These are phyloP conservation scores for Thelephora terrestris DNA, from an alignment of 1,284 basidiomycete species.

Conservation along the genomic window DNA sequence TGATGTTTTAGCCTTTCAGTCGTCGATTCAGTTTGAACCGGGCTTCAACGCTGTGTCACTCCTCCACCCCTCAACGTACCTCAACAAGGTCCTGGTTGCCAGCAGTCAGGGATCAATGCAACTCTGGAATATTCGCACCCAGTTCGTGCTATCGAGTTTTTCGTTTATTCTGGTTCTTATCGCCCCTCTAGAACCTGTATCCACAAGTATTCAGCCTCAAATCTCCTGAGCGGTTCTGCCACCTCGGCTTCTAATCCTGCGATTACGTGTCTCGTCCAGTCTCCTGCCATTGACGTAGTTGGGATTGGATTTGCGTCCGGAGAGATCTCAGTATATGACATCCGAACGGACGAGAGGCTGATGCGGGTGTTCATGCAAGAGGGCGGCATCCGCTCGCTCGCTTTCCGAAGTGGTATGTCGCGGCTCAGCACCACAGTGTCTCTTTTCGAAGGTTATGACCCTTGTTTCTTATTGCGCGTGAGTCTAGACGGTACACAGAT, in stretches of 20 bases:
- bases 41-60: constrained; percentile 79
- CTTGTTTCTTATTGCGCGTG: constrained; percentile 2
- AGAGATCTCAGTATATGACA: constrained; percentile 82
- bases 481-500: constrained; percentile 73
- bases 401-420: constrained; percentile 78
- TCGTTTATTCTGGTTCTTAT: constrained; percentile 4
- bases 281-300: constrained; percentile 93
- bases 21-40: constrained; percentile 61
- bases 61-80: constrained; percentile 91
- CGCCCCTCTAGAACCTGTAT: constrained; percentile 44
- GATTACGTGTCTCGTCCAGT: constrained; percentile 79
- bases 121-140: constrained; percentile 89
- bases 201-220: constrained; percentile 45
- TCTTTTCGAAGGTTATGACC: not conserved
- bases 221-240: constrained; percentile 28
- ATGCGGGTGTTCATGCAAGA: constrained; percentile 86
- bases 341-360: constrained; percentile 81
- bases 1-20: constrained; percentile 38
- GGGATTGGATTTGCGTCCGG: constrained; percentile 88
- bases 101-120: constrained; percentile 78
- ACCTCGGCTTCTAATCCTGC: constrained; percentile 35
- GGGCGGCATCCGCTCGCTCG: constrained; percentile 63
- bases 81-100: constrained; percentile 91
- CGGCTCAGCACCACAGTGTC: not conserved
- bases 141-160: constrained; percentile 35